A percentile compares a stretch with the other conserved stretches of the same genome.
These are phyloP conservation scores for Saccharum spontaneum DNA, from an alignment of 176 grass and related monocot species.

Conservation along the genomic window DNA sequence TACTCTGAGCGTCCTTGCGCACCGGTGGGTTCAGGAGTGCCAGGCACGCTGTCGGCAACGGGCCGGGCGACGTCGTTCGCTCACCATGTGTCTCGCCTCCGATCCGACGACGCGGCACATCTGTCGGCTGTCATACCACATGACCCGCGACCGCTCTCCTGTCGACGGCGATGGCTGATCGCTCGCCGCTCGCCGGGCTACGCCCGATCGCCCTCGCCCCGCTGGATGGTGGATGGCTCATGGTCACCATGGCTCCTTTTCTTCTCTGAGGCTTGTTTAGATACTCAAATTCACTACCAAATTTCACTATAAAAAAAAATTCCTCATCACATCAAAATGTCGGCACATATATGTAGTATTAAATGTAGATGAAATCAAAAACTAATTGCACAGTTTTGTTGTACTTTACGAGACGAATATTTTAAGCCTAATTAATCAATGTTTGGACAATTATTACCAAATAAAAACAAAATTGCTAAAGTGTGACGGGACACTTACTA, in stretches of 20 bases:
- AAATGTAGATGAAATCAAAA: no score
- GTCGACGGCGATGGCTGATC: background rate
- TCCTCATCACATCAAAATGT: no score
- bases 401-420: no score
- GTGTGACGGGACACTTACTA: no score
- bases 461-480: no score
- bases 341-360: no score
- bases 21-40: background rate
- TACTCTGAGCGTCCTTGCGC: background rate
- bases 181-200: background rate
- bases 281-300: no score
- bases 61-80: background rate
- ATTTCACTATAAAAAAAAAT: no score
- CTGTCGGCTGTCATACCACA: background rate
- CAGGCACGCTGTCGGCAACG: slow-evolving; percentile 9
- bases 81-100: background rate
- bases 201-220: background rate
- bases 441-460: no score
- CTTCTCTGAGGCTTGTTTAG: no score
- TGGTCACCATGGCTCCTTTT: background rate
- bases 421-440: no score
- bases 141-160: background rate
- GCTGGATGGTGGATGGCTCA: background rate
- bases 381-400: no score
- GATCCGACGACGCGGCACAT: background rate